Percentiles rank a stretch among this genome's conserved stretches.
phyloP scores from a whole-genome alignment of 2,329 filamentous ascomycete species.

The Ophiostoma perfectum region DNA sequence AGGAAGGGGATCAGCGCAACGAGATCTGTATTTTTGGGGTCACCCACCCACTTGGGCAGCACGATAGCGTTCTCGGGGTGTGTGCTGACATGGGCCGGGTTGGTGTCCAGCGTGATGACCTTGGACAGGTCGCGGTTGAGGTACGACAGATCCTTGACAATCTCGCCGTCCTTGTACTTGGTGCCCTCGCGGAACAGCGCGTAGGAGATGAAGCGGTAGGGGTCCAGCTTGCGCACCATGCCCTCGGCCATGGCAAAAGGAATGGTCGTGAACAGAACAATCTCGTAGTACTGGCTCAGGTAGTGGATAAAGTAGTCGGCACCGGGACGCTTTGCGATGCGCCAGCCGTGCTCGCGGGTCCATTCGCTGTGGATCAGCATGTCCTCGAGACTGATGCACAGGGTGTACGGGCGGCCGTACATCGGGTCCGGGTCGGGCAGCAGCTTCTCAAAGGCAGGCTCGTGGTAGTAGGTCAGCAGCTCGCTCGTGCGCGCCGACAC shows the following conservation, averaged over 20 bases:
- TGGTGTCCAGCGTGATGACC: constrained; percentile 89
- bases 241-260: constrained; percentile 80
- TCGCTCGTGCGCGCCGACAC: constrained; percentile 68
- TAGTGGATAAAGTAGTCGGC: constrained; percentile 97
- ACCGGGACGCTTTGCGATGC: constrained; percentile 88
- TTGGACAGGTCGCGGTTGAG: constrained; percentile 94
- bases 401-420: constrained; percentile 80
- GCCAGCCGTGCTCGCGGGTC: constrained; percentile 90
- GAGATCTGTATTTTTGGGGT: constrained; percentile 76
- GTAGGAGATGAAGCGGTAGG: constrained; percentile 92
- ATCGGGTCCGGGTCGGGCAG: constrained; percentile 75
- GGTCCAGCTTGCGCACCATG: constrained; percentile 87
- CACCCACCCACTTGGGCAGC: constrained; percentile 82
- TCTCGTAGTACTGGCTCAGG: constrained; percentile 94
- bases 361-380: constrained; percentile 92
- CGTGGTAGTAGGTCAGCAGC: constrained; percentile 86
- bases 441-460: constrained; percentile 90
- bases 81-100: constrained; percentile 70
- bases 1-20: constrained; percentile 91
- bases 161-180: constrained; percentile 90
- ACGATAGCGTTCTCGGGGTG: constrained; percentile 97
- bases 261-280: constrained; percentile 90
- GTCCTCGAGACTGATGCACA: constrained; percentile 89
- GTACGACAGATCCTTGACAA: constrained; percentile 98
- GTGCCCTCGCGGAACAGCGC: constrained; percentile 95